phyloP scores from a whole-genome alignment of 2,329 filamentous ascomycete species.

The Neofusicoccum parvum region DNA sequence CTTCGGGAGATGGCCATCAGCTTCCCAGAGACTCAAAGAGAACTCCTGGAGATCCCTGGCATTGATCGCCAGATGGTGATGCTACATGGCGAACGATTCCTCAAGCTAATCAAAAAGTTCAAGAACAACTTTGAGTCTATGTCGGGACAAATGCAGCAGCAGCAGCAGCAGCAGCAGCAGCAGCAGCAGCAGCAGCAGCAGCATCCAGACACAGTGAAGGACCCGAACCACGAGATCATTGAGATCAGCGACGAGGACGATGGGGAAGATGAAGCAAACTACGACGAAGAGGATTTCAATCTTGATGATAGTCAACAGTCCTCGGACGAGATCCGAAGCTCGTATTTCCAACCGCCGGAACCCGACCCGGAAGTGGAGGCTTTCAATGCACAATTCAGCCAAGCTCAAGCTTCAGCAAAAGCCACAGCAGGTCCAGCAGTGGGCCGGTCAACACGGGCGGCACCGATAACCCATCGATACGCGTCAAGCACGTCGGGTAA shows the following conservation, averaged over 20 bases:
- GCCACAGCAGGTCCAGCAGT: background rate
- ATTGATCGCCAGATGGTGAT: slow-evolving; percentile 66
- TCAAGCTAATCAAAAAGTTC: slow-evolving; percentile 58
- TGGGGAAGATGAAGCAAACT: slow-evolving; percentile 24
- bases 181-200: slow-evolving; percentile 30
- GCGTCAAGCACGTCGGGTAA: background rate
- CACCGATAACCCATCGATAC: background rate
- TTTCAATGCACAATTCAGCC: slow-evolving; percentile 18
- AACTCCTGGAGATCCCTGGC: slow-evolving; percentile 65
- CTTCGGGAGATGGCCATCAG: slow-evolving; percentile 73
- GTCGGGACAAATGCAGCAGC: slow-evolving; percentile 34
- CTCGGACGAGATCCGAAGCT: slow-evolving; percentile 4
- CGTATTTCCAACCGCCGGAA: slow-evolving; percentile 10
- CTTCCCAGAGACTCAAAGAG: slow-evolving; percentile 63
- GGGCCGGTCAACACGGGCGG: background rate
- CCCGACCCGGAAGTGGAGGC: slow-evolving; percentile 20
- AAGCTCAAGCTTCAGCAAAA: slow-evolving; percentile 4
- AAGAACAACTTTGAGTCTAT: slow-evolving; percentile 39
- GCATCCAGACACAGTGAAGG: slow-evolving; percentile 25
- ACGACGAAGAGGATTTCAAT: slow-evolving; percentile 12
- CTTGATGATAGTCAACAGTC: slow-evolving; percentile 3
- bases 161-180: slow-evolving; percentile 30
- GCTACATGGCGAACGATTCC: slow-evolving; percentile 62
- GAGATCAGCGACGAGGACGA: slow-evolving; percentile 36
- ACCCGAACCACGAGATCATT: slow-evolving; percentile 50